phyloP scores from a whole-genome alignment of 352 stramenopile genomes.

The Globisporangium okanoganense region DNA sequence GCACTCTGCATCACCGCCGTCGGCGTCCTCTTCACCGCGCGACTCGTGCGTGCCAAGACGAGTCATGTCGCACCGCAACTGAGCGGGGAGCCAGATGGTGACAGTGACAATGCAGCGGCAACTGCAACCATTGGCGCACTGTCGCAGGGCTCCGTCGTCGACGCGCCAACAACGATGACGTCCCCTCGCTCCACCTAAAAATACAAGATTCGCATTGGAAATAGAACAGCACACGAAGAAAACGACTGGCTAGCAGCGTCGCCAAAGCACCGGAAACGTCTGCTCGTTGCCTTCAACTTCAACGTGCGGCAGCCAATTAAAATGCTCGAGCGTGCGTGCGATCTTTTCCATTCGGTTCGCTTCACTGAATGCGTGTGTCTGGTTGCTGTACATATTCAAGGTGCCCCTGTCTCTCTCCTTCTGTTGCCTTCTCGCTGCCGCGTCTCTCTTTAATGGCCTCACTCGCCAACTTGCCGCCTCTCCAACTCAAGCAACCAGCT shows the following conservation, averaged over 20 bases:
- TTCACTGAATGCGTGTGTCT: conserved; percentile 5
- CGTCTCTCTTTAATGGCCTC: neutral
- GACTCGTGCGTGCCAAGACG: conserved; percentile 31
- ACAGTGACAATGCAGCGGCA: too few species aligned
- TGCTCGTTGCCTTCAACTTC: neutral
- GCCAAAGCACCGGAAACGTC: neutral
- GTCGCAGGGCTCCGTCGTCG: neutral
- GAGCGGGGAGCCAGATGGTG: neutral
- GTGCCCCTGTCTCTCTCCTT: neutral
- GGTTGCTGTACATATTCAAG: neutral
- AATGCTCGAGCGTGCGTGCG: neutral
- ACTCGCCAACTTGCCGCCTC: conserved; percentile 1
- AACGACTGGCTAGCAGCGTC: neutral
- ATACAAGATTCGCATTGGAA: neutral
- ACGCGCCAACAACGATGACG: neutral
- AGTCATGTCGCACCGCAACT: conserved; percentile 41
- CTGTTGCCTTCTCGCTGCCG: neutral
- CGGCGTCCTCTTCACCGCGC: conserved; percentile 28
- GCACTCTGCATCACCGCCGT: conserved; percentile 24
- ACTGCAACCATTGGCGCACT: too few species aligned
- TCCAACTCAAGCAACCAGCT: neutral
- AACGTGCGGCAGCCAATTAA: neutral
- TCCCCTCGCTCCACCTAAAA: conserved; percentile 6
- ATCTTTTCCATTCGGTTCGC: conserved; percentile 3
- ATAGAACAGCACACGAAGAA: neutral